Evolutionary conservation across 176 grass and related monocot species (phyloP), one percentile per base, ranked within the genome.

Genomic region (Raddia guianensis): DNA sequence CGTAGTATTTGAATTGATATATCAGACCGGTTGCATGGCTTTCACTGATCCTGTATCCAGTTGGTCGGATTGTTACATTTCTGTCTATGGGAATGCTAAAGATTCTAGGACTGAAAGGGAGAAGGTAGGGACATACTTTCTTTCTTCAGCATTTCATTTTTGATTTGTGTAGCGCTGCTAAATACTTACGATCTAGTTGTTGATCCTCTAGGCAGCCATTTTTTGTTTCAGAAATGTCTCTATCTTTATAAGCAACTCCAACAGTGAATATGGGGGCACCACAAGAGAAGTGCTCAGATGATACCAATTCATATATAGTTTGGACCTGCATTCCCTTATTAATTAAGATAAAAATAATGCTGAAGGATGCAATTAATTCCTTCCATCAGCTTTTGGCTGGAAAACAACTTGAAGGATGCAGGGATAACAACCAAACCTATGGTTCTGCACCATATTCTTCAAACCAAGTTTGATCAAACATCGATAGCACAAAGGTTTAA

Each of bases 1-100:
- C 61, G 60, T 66, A 60, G 32, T 10, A 62, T 51, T 60, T 83
- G 55, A 92, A 68, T 65, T 68, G 72, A 78, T 93, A 85, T 76
- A 74, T 93, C 92, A 99, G 96, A 84, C 93, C 96, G 0, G 93
- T 99, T 14, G 96, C 96, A 70, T 99, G 92, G 93, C 92, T 99
- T 91, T 95, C 96, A 0, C 58, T 99, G 46, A 82, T 99, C 80
- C 77, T 99, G n/a, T 95, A 99, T 80, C 96, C 92, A 18, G 93
- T 95, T 91, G 96, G 96, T 19, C 86, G 91, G 58, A 88, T 99
- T 73, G 90, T 91, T 64, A 93, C 96, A 49, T 91, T 95, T 78
- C 83, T 99, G 56, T 99, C 96, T 15, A 95, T 99, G 96, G 93
- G 90, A 75, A 99, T 99, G 66, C 89, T 99, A 60, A 95, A 93